Evolutionary conservation across 306 rosid species (phyloP).

Genomic region (Quercus cerris): DNA sequence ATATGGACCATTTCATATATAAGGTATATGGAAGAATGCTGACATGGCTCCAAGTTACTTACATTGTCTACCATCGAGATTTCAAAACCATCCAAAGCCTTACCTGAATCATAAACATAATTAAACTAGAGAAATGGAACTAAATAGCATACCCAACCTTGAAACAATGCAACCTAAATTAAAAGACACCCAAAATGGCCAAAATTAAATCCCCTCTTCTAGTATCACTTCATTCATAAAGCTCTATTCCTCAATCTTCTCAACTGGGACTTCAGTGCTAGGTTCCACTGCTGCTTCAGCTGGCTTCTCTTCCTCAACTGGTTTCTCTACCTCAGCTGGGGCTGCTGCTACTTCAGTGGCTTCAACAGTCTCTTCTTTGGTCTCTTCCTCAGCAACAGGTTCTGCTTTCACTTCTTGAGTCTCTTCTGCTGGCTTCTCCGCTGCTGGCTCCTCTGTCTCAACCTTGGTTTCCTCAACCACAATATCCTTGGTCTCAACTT

Average conservation of each 20-base stretch:
- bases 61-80: slow-evolving; percentile 26
- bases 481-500: slow-evolving; percentile 45
- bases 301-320: slow-evolving; percentile 34
- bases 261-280: slow-evolving; percentile 30
- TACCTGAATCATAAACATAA: slow-evolving; percentile 3
- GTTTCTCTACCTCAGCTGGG: slow-evolving; percentile 29
- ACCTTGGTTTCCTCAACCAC: slow-evolving; percentile 38
- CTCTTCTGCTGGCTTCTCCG: slow-evolving; percentile 24
- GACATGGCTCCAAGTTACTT: slow-evolving; percentile 34
- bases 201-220: neutral
- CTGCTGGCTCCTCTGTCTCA: slow-evolving; percentile 34
- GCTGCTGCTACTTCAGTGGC: slow-evolving; percentile 21
- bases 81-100: slow-evolving; percentile 25
- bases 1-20: slow-evolving; percentile 12
- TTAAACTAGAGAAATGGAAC: slow-evolving; percentile 17
- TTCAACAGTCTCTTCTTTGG: slow-evolving; percentile 12
- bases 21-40: slow-evolving; percentile 23
- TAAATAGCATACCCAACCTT: slow-evolving; percentile 34
- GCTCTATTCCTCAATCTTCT: slow-evolving; percentile 52
- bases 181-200: neutral
- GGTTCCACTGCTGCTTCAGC: slow-evolving; percentile 36
- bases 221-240: neutral
- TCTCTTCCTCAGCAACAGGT: slow-evolving; percentile 21
- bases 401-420: slow-evolving; percentile 41
- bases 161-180: slow-evolving; percentile 33